Base-by-base conservation (phyloP, 495 filamentous ascomycete species). In the Talaromyces liani region DNA sequence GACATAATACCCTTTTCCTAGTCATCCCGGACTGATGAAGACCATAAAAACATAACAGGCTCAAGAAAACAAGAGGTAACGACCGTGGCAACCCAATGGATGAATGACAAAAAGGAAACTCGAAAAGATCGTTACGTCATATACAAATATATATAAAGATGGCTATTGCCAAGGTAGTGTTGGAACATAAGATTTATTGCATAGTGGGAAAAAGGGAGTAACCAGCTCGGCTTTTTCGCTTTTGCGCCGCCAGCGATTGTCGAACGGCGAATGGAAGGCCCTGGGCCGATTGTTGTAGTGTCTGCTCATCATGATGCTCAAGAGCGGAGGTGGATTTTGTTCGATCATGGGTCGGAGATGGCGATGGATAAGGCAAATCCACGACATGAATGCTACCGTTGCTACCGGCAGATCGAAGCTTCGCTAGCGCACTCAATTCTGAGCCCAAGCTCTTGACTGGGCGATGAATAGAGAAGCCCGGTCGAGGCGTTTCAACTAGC, bases 191-290 rank as follows among this genome's bases (percentile, higher is more conserved):
- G 29, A 14, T 36, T 36, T 58, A 58, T 36, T 33, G 56, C 25
- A 67, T 63, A 20, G 75, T 65, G 7, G 77, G 78, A 63, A 80
- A 80, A 63, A 80, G 75, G 53, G 78, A 80, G 65, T 80, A 80
- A 20, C 77, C 79, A 18, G 75, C 66, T 24, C 71, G 72, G 58
- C 77, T 72, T 67, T 65, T 71, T 65, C 72, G 73, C 65, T 69
- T 73, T 18, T 51, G 73, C 65, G 58, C 67, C 63, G 16, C 39
- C 29, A 47, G 51, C 9, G 33, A 45, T 58, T 39, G 55, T 41
- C 53, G 55, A 24, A 36, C 14, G 20, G 63, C 62, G 55, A 58
- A 59, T 25, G 56, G 63, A 24, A 51, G 36, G 16, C 56, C 63
- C 20, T 58, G 29, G 25, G 39, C 25, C 18, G 53, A 36, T 29